Conservation (phyloP, 805 yeast genomes). For the Hanseniaspora hatyaiensis region DNA sequence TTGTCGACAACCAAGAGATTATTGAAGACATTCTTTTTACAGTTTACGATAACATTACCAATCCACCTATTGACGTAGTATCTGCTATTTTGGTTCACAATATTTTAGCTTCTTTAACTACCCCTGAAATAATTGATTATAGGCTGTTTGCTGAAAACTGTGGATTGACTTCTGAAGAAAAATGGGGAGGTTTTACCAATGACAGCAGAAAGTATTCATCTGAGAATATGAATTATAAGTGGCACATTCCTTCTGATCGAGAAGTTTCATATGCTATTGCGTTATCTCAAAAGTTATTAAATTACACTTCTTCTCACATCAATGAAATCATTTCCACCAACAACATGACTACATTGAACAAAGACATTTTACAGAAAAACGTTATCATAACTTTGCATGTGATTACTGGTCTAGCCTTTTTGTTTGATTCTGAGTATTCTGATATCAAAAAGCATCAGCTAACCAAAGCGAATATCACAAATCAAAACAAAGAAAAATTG, state of each 20-base stretch:
- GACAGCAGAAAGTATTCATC: conserved; percentile 38
- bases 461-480: conserved; percentile 18
- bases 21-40: conserved; percentile 32
- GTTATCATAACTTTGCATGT: conserved; percentile 48
- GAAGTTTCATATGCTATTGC: conserved; percentile 54
- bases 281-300: conserved; percentile 41
- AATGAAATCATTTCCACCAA: conserved; percentile 25
- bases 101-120: conserved; percentile 49
- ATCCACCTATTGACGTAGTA: conserved; percentile 49
- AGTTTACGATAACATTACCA: conserved; percentile 27
- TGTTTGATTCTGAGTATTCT: conserved; percentile 62
- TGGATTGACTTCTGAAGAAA: conserved; percentile 30
- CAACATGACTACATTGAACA: conserved; percentile 20
- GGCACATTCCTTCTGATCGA: conserved; percentile 58
- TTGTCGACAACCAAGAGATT: conserved; percentile 37
- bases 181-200: conserved; percentile 71
- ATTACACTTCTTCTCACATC: conserved; percentile 36
- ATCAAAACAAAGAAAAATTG: conserved; percentile 22
- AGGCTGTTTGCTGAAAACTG: conserved; percentile 42
- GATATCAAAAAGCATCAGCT: conserved; percentile 26
- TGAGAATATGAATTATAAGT: conserved; percentile 45
- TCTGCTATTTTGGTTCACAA: conserved; percentile 57
- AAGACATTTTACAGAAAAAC: conserved; percentile 45
- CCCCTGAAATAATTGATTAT: conserved; percentile 46
- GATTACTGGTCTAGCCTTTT: conserved; percentile 55